Evolutionary conservation across 2,329 filamentous ascomycete species (phyloP), one percentile per base, ranked within the genome.

Genomic region (Penicillium sp.): DNA sequence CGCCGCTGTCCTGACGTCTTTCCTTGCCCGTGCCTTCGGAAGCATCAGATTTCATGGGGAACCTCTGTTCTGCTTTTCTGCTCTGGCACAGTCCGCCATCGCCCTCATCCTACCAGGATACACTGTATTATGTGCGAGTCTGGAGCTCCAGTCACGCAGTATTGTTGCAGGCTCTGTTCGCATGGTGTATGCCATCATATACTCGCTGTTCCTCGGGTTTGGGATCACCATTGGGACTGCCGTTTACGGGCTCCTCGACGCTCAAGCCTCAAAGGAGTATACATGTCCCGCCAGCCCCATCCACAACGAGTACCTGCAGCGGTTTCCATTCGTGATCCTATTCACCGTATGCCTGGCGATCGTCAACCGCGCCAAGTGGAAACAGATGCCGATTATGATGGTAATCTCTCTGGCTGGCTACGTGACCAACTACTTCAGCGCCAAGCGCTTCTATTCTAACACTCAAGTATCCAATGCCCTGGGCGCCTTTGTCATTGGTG

Each of bases 361-460:
- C 61, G 84, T 91, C 65, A 90, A 90, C 67, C 86, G 91, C 57
- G 85, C 85, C 52, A 88, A 88, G 68, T 87, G 80, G 79, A 84
- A 80, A 59, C 87, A 91, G 63, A 79, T 82, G 29, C 86, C 87
- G 0, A 76, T 86, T 44, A 91, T 91, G 86, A 70, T 86, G 4
- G 39, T 80, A 51, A 89, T 94, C 59, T 81, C 87, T 0, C 71
- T 88, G 29, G 78, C 81, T 0, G 88, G 87, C 8, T 93, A 86
- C 63, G 73, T 82, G 7, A 84, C 88, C 59, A 91, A 85, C 68
- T 87, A 80, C 69, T 89, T 87, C 68, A 81, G 79, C 13, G 79
- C 80, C 29, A 72, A 77, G 28, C 81, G 78, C 55, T 87, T 91
- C 63, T 71, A 76, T 22, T 79, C 77, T 43, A 89, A 87, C 59